These are phyloP conservation scores for Pyrrhoderma lamaoense DNA, from an alignment of 1,284 basidiomycete species.

Conservation along the genomic window DNA sequence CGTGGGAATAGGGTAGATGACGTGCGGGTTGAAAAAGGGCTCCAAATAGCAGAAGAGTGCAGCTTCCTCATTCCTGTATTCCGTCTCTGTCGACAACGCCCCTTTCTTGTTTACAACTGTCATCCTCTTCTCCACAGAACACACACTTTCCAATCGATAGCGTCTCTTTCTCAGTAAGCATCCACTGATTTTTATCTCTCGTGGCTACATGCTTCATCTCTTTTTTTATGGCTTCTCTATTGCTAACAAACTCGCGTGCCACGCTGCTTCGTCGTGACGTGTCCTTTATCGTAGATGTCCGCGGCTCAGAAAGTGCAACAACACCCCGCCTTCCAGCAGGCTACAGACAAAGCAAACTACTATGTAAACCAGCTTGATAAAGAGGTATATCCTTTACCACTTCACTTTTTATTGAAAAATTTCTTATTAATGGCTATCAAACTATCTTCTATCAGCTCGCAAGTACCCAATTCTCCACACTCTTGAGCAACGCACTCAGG, in stretches of 20 bases:
- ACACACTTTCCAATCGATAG: conserved; percentile 17
- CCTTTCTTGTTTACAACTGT: too few relatives aligned
- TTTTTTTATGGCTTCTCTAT: conserved; percentile 13
- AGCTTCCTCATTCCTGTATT: too few relatives aligned
- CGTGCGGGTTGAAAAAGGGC: too few relatives aligned
- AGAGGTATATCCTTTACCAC: conserved; percentile 56
- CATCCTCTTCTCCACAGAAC: conserved; percentile 1
- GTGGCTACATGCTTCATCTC: conserved; percentile 1
- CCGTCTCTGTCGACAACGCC: too few relatives aligned
- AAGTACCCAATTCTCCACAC: conserved; percentile 80
- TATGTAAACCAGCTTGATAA: conserved; percentile 87
- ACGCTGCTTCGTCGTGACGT: neutral
- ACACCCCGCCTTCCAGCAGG: conserved; percentile 80
- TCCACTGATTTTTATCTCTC: conserved; percentile 1
- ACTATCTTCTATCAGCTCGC: conserved; percentile 53
- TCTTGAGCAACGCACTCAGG: conserved; percentile 83
- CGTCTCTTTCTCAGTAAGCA: conserved; percentile 13
- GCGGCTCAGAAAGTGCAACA: conserved; percentile 70
- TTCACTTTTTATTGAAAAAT: neutral
- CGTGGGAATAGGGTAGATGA: neutral
- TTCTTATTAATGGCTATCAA: neutral
- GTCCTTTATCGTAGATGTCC: conserved; percentile 49
- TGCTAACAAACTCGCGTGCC: conserved; percentile 13
- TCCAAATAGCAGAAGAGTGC: too few relatives aligned
- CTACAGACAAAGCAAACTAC: conserved; percentile 65